Base-by-base conservation (phyloP, 176 grass and related monocot species). In the Saccharum spontaneum region DNA sequence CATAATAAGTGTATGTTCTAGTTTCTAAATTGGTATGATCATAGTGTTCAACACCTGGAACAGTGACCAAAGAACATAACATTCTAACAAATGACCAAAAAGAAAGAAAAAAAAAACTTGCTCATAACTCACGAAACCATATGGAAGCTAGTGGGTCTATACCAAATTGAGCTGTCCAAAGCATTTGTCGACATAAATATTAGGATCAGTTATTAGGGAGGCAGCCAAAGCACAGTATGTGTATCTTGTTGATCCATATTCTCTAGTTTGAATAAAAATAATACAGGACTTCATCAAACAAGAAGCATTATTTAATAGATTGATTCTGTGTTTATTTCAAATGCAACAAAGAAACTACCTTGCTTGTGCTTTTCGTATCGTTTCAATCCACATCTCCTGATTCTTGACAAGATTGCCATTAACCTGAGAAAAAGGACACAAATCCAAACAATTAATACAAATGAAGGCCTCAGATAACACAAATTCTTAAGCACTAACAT, bases 401-500 rank as follows among this genome's bases (percentile, higher is more conserved):
- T 98, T 86, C 80, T 92, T 95, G 10, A 90, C 77, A 90, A 98
- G 91, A 83, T 92, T 96, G 20, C 83, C 83, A 81, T 95, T 92
- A 45, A 95, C 89, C 90, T 94, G 63, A 45, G 71, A 67, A 75
- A 48, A 80, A 83, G 18, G 79, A 71, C 62, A 80, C 11, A 55
- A 55, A 52, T 67, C 20, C 54, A 70, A 71, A 28, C 23, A 69
- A 77, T 52, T 38, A 59, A 23, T 40, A 77, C 49, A 75, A 67
- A 59, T 59, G 54, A 92, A 88, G 8, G 14, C 61, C 38, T 73
- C 34, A n/a, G 54, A 66, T 8, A 23, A 74, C 18, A 89, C 16
- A 64, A 71, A 73, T 50, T 78, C 38, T 79, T 71, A 69, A 68
- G 55, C 14, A n/a, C 24, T 65, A 65, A 77, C 22, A 75, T 78